A percentile compares a stretch with the other conserved stretches of the same genome.
Evolutionary conservation across 1,284 basidiomycete species (phyloP).

Genomic region (Cryptococcus sp.): DNA sequence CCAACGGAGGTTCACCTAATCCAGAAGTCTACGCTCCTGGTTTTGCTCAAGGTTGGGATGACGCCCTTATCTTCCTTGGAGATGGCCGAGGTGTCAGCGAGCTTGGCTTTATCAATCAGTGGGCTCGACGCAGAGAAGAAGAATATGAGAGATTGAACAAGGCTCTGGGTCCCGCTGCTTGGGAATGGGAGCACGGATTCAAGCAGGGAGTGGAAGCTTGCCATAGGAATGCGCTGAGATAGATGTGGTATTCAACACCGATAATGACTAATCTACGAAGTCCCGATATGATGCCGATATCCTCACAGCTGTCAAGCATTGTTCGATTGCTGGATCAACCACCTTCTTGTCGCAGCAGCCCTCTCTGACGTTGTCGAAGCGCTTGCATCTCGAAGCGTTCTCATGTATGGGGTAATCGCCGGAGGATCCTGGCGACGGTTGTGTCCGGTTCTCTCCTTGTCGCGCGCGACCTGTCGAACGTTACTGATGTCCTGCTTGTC

Average conservation of each 20-base stretch:
- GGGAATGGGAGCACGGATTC: slow-evolving; percentile 65
- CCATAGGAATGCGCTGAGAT: slow-evolving; percentile 9
- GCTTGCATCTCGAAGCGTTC: too few relatives aligned
- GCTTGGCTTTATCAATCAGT: slow-evolving; percentile 60
- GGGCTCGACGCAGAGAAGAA: slow-evolving; percentile 53
- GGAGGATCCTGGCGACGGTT: too few relatives aligned
- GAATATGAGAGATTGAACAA: slow-evolving; percentile 50
- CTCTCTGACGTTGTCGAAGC: too few relatives aligned
- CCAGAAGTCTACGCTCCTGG: slow-evolving; percentile 65
- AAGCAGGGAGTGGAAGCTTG: slow-evolving; percentile 50
- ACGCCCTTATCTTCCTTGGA: slow-evolving; percentile 57
- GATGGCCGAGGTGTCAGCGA: slow-evolving; percentile 48
- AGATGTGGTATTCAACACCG: background rate
- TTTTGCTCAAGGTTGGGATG: slow-evolving; percentile 66
- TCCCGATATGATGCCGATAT: too few relatives aligned
- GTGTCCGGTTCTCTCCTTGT: too few relatives aligned
- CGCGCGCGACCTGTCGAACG: too few relatives aligned
- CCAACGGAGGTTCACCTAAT: slow-evolving; percentile 53
- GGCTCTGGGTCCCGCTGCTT: slow-evolving; percentile 51
- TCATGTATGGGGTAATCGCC: too few relatives aligned
- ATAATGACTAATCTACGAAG: background rate
- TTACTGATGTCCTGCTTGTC: too few relatives aligned
- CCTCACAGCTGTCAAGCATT: too few relatives aligned
- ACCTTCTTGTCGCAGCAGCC: too few relatives aligned
- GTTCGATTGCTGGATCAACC: background rate